Base-by-base conservation (phyloP, 768 basidiomycete species). In the Lactifluus echinatus region DNA sequence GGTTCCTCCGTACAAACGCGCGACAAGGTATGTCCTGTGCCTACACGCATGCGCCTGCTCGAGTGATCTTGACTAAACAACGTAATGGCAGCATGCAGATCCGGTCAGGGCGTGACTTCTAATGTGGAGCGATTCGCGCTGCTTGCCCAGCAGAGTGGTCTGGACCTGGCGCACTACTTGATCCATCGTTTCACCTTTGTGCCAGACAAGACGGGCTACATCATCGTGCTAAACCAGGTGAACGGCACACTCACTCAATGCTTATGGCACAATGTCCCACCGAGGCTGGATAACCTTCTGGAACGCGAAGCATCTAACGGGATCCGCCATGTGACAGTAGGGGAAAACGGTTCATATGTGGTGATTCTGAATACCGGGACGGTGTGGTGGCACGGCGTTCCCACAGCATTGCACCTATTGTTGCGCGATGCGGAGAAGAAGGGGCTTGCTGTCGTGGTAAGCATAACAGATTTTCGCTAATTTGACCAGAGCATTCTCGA, bases 11-110 rank as follows among this genome's bases (percentile, higher is more conserved):
- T 6, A 50, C 57, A 19, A 42, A 55, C 28, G 4, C 1, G 14
- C 57, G 57, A 17, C 47, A 54, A 17, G 53, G 57, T 59, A 55
- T 12, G 56, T 52, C n/a, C 37, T 17, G 44, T 23, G n/a, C 43
- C 14, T n/a, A n/a, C n/a, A n/a, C n/a, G n/a, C n/a, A 36, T n/a
- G 15, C 31, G 3, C 29, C 39, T 24, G 46, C 10, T 5, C n/a
- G n/a, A n/a, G n/a, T n/a, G n/a, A n/a, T n/a, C n/a, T n/a, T n/a
- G n/a, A n/a, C n/a, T n/a, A n/a, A n/a, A n/a, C n/a, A n/a, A n/a
- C n/a, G n/a, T n/a, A n/a, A n/a, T n/a, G n/a, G 17, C 34, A 59
- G 57, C 57, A 3, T 59, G 42, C 34, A 59, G 55, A 42, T 55
- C 42, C 8, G 24, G 31, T 4, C 42, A 44, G 3, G 28, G 5